phyloP scores from a whole-genome alignment of 768 basidiomycete genomes.

The Favolaschia claudopus region DNA sequence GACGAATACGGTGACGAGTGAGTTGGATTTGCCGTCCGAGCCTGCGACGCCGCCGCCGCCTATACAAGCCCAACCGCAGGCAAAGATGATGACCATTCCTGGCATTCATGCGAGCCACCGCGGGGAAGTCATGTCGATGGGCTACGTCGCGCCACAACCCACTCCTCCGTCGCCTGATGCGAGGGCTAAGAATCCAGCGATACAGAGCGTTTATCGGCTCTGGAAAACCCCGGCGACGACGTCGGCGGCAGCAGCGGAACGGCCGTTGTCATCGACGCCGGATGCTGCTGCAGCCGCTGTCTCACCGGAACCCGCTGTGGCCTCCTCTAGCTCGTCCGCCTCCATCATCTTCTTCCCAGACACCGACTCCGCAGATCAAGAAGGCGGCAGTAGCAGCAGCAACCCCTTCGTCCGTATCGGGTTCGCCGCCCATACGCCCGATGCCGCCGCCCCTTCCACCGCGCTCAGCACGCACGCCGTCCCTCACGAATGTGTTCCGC shows the following conservation, averaged over 20 bases:
- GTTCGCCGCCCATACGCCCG: conserved; percentile 14
- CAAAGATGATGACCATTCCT: conserved; percentile 85
- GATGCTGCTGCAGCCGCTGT: too few species aligned
- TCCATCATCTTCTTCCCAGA: conserved; percentile 14
- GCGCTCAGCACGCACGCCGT: conserved; percentile 41
- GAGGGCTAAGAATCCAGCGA: conserved; percentile 58
- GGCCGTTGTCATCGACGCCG: too few species aligned
- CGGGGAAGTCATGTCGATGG: conserved; percentile 88
- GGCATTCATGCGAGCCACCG: conserved; percentile 86
- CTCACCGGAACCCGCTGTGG: not conserved
- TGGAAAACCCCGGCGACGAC: conserved; percentile 65
- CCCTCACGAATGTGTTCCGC: conserved; percentile 34
- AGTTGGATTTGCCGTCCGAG: not conserved
- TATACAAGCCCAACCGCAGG: conserved; percentile 80
- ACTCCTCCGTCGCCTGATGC: conserved; percentile 39
- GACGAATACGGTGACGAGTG: not conserved
- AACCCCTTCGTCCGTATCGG: conserved; percentile 8
- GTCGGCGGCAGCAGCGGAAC: too few species aligned
- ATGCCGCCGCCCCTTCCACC: conserved; percentile 58
- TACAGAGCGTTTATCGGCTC: conserved; percentile 76
- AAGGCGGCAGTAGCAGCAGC: conserved; percentile 3
- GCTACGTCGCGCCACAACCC: conserved; percentile 65
- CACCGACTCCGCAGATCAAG: not conserved
- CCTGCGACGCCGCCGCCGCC: conserved; percentile 46
- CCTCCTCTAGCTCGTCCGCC: conserved; percentile 20